Conservation (phyloP, 495 filamentous ascomycete species). For the Pyronema domesticum region DNA sequence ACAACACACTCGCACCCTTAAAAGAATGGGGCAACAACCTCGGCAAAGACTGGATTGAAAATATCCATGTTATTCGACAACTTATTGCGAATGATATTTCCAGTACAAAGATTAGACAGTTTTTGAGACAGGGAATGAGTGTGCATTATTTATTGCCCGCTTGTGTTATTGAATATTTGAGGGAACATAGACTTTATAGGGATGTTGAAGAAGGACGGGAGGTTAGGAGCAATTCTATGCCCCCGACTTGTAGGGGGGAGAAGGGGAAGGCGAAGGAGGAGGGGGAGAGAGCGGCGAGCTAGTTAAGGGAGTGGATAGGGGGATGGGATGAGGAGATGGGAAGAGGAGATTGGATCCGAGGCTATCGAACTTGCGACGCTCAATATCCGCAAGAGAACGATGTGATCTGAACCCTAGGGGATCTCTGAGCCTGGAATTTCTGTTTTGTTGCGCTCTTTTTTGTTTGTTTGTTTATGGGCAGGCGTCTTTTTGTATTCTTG, state of each 20-base stretch:
- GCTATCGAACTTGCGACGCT: too few relatives aligned
- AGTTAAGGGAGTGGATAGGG: background rate
- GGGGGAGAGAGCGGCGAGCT: background rate
- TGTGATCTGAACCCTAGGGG: too few relatives aligned
- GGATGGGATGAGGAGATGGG: too few relatives aligned
- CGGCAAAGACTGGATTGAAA: constrained; percentile 33
- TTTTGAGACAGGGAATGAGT: constrained; percentile 65
- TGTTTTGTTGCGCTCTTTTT: too few relatives aligned
- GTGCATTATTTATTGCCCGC: constrained; percentile 31
- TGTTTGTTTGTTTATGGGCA: too few relatives aligned
- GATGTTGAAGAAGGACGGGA: constrained; percentile 32
- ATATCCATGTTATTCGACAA: constrained; percentile 77
- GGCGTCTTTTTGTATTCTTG: too few relatives aligned
- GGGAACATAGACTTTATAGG: constrained; percentile 52
- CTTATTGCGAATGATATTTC: constrained; percentile 81
- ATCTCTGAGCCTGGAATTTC: too few relatives aligned
- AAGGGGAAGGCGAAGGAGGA: constrained; percentile 5
- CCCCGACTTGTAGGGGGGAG: constrained; percentile 5
- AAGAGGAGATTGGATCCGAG: too few relatives aligned
- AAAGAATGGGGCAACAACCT: constrained; percentile 31
- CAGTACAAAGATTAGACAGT: constrained; percentile 74
- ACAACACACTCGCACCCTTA: constrained; percentile 58
- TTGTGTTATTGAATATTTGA: constrained; percentile 58
- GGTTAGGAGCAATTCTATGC: constrained; percentile 17
- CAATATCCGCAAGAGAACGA: too few relatives aligned